phyloP scores from a whole-genome alignment of 768 basidiomycete genomes.

The Tylopilus subfusipes region DNA sequence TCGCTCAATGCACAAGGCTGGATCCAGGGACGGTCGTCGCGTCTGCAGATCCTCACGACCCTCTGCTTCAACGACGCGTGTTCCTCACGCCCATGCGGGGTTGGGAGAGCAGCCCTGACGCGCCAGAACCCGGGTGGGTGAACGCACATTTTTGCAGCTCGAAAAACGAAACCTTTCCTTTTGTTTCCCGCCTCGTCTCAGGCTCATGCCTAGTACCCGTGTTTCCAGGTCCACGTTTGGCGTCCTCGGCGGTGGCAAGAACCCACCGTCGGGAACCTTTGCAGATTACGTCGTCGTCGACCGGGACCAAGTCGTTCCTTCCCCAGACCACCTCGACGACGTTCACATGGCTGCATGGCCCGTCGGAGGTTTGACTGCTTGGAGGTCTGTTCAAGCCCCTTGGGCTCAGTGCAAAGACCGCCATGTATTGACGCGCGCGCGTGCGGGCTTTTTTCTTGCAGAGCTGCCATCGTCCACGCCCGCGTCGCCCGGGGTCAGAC shows the following conservation, averaged over 20 bases:
- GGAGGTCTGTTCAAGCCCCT: constrained; percentile 55
- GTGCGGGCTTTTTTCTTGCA: constrained; percentile 24
- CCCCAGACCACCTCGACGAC: constrained; percentile 66
- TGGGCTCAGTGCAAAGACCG: not conserved
- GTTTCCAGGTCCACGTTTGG: constrained; percentile 45
- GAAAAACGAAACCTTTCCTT: not conserved
- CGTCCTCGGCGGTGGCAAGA: constrained; percentile 57
- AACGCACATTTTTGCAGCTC: not conserved
- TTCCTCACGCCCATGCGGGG: constrained; percentile 75
- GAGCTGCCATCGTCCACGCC: constrained; percentile 66
- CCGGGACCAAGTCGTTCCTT: constrained; percentile 59
- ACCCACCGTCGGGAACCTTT: constrained; percentile 65
- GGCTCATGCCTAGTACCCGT: not conserved
- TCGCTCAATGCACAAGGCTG: not conserved
- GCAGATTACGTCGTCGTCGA: constrained; percentile 73
- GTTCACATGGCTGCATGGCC: constrained; percentile 76
- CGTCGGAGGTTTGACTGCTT: constrained; percentile 73
- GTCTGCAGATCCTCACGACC: constrained; percentile 48
- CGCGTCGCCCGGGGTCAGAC: constrained; percentile 60
- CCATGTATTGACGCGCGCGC: not conserved
- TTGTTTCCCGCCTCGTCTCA: not conserved
- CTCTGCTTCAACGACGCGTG: constrained; percentile 59
- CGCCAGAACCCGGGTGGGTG: constrained; percentile 63
- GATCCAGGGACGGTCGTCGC: constrained; percentile 63
- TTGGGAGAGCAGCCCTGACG: constrained; percentile 64